Percentiles rank a stretch among this genome's conserved stretches.
phyloP scores from a whole-genome alignment of 257 asterid genomes.

The Rubia yunnanensis region DNA sequence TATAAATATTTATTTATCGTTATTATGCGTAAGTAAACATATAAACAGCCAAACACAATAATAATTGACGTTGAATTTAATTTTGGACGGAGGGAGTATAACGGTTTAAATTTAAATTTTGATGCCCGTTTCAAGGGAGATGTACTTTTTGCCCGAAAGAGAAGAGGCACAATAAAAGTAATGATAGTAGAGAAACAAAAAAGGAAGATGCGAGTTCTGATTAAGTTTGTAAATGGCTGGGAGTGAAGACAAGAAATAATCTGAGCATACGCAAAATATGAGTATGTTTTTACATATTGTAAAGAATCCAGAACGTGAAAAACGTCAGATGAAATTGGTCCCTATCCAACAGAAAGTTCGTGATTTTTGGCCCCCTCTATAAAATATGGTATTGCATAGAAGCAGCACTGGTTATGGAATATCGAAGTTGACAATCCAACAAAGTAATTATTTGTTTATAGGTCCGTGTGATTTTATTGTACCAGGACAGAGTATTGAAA shows the following conservation, averaged over 20 bases:
- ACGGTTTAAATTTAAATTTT: too few species aligned
- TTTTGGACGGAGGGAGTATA: too few species aligned
- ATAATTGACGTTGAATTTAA: too few species aligned
- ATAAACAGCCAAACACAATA: too few species aligned
- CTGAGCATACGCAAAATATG: too few species aligned
- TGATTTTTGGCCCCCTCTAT: background rate
- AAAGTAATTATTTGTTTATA: too few species aligned
- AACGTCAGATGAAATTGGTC: background rate
- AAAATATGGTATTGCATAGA: constrained; percentile 6
- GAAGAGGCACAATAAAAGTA: background rate
- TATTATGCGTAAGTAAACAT: too few species aligned
- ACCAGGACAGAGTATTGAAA: too few species aligned
- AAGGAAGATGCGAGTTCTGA: constrained; percentile 10
- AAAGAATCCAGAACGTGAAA: background rate
- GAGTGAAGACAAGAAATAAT: background rate
- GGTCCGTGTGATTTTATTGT: background rate
- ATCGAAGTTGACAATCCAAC: background rate
- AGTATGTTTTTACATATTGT: too few species aligned
- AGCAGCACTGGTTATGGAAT: constrained; percentile 1
- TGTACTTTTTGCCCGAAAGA: too few species aligned
- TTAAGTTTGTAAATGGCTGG: background rate
- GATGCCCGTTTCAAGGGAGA: background rate
- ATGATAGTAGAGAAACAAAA: constrained; percentile 3
- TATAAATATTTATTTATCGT: too few species aligned
- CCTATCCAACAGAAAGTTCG: background rate